These are phyloP conservation scores for Polytrichum commune DNA, from an alignment of 225 moss, liverwort and hornwort species.

Conservation along the genomic window DNA sequence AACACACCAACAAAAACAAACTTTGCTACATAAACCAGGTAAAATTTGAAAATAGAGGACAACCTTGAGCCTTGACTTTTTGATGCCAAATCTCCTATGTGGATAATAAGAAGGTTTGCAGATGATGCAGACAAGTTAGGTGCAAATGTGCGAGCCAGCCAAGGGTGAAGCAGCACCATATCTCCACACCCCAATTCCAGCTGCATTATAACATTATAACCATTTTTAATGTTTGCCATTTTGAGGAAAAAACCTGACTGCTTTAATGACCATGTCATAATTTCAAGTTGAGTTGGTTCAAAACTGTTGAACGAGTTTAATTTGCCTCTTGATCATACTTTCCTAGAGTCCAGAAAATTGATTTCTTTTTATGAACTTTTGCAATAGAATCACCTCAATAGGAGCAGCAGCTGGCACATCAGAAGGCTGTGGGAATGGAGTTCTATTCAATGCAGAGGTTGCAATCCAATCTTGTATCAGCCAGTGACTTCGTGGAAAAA, in stretches of 20 bases:
- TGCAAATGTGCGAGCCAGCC: conserved; percentile 42
- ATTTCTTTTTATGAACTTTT: too few species aligned
- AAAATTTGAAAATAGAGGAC: neutral
- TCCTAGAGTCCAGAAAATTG: too few species aligned
- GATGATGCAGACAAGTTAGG: conserved; percentile 45
- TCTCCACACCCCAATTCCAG: conserved; percentile 61
- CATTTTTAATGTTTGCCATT: too few species aligned
- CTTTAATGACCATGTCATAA: too few species aligned
- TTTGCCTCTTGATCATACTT: too few species aligned
- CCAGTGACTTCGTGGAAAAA: conserved; percentile 63
- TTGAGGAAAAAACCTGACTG: too few species aligned
- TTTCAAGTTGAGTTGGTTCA: too few species aligned
- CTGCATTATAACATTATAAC: conserved; percentile 25
- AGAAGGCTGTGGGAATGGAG: conserved; percentile 28
- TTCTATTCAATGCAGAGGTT: conserved; percentile 5
- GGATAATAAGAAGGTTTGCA: conserved; percentile 31
- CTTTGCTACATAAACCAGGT: too few species aligned
- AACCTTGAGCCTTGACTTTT: conserved; percentile 3
- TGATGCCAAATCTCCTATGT: conserved; percentile 3
- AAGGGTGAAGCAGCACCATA: conserved; percentile 58
- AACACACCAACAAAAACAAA: too few species aligned
- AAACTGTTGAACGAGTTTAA: too few species aligned
- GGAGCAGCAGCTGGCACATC: conserved; percentile 46
- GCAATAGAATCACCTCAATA: conserved; percentile 22
- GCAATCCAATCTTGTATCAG: conserved; percentile 30